phyloP scores from a whole-genome alignment of 2,329 filamentous ascomycete species.

The Neofusicoccum kwambonambiense region DNA sequence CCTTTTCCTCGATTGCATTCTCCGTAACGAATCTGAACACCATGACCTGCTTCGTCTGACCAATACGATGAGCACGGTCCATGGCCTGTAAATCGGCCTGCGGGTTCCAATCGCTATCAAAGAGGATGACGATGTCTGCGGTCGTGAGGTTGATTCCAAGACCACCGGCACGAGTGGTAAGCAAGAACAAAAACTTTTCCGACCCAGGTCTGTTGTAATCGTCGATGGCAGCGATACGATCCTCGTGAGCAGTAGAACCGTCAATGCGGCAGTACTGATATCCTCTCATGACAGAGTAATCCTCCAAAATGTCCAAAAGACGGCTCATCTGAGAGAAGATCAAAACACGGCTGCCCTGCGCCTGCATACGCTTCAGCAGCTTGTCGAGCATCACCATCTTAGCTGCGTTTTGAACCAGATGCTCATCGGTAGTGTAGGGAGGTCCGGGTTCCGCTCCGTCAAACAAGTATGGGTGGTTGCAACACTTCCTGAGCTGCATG shows the following conservation, averaged over 20 bases:
- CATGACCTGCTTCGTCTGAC: constrained; percentile 95
- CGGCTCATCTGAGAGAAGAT: constrained; percentile 99
- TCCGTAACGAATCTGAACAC: constrained; percentile 98
- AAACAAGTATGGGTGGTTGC: constrained; percentile 97
- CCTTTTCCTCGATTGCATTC: constrained; percentile 97
- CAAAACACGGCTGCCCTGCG: constrained; percentile 88
- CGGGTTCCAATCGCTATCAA: constrained; percentile 98
- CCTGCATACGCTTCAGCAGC: constrained; percentile 77
- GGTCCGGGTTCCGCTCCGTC: constrained; percentile 96
- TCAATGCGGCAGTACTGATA: constrained; percentile 98
- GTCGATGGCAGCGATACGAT: constrained; percentile 95
- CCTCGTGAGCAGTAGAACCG: constrained; percentile 93
- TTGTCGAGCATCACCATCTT: constrained; percentile 98
- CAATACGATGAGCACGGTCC: constrained; percentile 97
- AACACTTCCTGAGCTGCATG: constrained; percentile 98
- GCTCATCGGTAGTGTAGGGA: constrained; percentile 96
- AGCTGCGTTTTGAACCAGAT: constrained; percentile 86
- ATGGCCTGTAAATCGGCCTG: constrained; percentile 98
- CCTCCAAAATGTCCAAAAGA: constrained; percentile 92
- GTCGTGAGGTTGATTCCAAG: constrained; percentile 94
- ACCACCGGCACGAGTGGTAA: constrained; percentile 93
- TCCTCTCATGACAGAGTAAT: constrained; percentile 94
- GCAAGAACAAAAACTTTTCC: constrained; percentile 93
- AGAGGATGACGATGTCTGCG: constrained; percentile 93
- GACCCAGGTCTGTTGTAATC: constrained; percentile 96